Percentiles rank a stretch among this genome's conserved stretches.
phyloP scores from a whole-genome alignment of 129 eudicot species.

The Flaveria robusta region DNA sequence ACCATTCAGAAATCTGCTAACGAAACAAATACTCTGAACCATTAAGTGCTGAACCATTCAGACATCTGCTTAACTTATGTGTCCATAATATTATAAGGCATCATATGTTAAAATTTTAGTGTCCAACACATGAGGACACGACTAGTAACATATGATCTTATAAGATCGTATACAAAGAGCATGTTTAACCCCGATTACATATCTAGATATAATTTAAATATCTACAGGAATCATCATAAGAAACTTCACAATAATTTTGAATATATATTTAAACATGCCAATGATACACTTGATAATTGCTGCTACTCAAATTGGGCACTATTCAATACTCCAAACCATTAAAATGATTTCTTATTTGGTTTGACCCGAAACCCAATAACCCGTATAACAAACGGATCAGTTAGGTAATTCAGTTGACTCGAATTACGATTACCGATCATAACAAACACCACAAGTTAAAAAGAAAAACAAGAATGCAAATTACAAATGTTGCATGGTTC shows the following conservation, averaged over 20 bases:
- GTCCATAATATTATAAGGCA: too few species aligned
- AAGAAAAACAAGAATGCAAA: background rate
- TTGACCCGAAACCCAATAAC: background rate
- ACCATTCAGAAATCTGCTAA: too few species aligned
- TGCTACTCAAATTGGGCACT: too few species aligned
- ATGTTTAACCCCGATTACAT: too few species aligned
- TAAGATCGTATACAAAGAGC: too few species aligned
- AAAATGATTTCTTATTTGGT: background rate
- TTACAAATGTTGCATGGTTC: constrained; percentile 16
- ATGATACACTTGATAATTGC: background rate
- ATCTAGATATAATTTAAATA: too few species aligned
- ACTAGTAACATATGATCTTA: too few species aligned
- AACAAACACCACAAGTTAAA: constrained; percentile 13
- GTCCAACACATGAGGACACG: too few species aligned
- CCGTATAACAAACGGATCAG: constrained; percentile 1
- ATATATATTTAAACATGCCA: background rate
- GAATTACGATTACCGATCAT: background rate
- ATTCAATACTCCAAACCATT: background rate
- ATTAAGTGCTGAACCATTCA: too few species aligned
- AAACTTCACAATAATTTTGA: background rate
- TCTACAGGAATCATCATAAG: background rate
- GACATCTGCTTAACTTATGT: too few species aligned
- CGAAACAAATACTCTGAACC: too few species aligned
- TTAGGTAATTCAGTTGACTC: background rate
- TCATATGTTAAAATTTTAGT: too few species aligned